Conservation (phyloP, 2,329 filamentous ascomycete species). For the Aspergillus alliaceus region DNA sequence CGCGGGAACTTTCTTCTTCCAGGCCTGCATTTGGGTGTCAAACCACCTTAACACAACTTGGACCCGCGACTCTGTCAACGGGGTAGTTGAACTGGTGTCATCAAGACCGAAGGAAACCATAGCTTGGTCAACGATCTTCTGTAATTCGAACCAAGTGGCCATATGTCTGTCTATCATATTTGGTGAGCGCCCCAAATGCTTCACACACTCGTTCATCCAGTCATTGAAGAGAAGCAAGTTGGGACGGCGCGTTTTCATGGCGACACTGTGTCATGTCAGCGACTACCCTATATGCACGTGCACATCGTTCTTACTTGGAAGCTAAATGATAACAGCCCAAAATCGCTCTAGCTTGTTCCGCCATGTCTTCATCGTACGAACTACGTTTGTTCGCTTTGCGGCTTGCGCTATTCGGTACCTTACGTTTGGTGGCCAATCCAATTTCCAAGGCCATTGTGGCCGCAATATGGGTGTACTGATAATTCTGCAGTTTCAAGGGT, state of each 20-base stretch:
- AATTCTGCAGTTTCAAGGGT: conserved; percentile 51
- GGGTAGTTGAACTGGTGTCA: conserved; percentile 32
- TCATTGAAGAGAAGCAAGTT: conserved; percentile 38
- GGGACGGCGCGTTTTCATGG: conserved; percentile 38
- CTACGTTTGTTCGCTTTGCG: conserved; percentile 10
- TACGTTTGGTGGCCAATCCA: conserved; percentile 35
- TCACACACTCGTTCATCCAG: conserved; percentile 36
- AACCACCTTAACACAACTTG: conserved; percentile 37
- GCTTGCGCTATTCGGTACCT: conserved; percentile 21
- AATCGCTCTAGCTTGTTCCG: conserved; percentile 35
- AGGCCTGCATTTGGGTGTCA: conserved; percentile 35
- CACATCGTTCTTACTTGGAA: conserved; percentile 25
- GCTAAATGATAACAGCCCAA: conserved; percentile 36
- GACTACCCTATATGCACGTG: background rate
- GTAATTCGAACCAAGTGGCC: conserved; percentile 36
- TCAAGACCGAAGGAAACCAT: conserved; percentile 38
- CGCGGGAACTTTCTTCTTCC: conserved; percentile 29
- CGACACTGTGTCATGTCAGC: conserved; percentile 25
- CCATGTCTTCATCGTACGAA: conserved; percentile 30
- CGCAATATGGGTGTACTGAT: conserved; percentile 54
- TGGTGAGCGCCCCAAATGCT: conserved; percentile 30
- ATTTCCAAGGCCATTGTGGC: conserved; percentile 53
- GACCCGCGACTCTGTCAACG: conserved; percentile 33
- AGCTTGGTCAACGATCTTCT: conserved; percentile 35
- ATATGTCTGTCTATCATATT: conserved; percentile 30